Conservation (phyloP, 345 rosid species). For the Nasturtium officinale region DNA sequence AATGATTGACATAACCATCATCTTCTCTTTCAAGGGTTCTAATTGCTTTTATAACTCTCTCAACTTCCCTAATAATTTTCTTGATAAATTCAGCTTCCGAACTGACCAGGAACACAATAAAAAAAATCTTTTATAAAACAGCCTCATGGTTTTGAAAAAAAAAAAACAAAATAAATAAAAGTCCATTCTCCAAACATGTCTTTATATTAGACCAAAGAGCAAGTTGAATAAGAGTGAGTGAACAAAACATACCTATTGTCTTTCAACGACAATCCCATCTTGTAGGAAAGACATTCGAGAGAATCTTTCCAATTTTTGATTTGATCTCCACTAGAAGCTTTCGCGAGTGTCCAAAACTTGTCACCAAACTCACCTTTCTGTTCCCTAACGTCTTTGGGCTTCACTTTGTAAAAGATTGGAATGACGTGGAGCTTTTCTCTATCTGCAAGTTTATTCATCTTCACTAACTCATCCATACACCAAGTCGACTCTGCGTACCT, state of each 20-base stretch:
- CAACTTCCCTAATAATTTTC: neutral
- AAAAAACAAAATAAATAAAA: no score
- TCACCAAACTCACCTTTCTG: neutral
- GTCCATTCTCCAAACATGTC: no score
- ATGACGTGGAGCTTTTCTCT: neutral
- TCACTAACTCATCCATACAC: neutral
- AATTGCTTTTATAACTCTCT: neutral
- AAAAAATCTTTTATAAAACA: neutral
- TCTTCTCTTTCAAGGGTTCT: neutral
- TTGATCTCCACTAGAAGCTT: neutral
- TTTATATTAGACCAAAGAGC: neutral
- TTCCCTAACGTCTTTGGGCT: neutral
- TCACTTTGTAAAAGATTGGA: neutral
- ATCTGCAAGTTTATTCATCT: neutral
- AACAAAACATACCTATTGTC: neutral
- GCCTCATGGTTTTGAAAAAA: neutral
- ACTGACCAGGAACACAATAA: neutral
- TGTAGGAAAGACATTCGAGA: neutral
- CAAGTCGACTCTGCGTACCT: neutral
- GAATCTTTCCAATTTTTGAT: neutral
- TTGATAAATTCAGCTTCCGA: constrained; percentile 1
- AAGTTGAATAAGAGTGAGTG: neutral
- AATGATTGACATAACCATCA: neutral
- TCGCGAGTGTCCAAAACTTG: neutral
- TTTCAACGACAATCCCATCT: neutral